phyloP scores from a whole-genome alignment of 2,329 filamentous ascomycete species.

The Clarireedia hainanense region DNA sequence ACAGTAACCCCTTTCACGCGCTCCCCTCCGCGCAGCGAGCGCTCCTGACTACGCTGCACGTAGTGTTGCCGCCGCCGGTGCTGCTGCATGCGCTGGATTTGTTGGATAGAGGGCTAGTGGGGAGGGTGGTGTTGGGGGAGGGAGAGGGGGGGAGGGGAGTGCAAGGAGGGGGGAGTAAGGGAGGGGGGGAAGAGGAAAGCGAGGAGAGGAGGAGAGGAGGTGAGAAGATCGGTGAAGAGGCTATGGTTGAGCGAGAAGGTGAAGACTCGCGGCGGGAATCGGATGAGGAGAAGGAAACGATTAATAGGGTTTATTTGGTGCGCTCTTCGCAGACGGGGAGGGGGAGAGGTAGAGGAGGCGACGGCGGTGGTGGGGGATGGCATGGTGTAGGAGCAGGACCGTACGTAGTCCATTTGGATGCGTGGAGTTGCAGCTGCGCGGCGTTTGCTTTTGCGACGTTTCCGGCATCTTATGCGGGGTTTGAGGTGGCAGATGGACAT shows the following conservation, averaged over 20 bases:
- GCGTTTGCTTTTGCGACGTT: constrained; percentile 73
- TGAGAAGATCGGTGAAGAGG: too few relatives aligned
- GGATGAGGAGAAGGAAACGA: too few relatives aligned
- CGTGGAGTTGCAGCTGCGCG: constrained; percentile 89
- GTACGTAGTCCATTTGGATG: constrained; percentile 65
- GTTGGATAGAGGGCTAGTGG: constrained; percentile 69
- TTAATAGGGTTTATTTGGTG: constrained; percentile 17
- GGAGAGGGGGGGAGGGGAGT: constrained; percentile 1
- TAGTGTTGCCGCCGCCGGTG: constrained; percentile 66
- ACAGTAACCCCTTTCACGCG: constrained; percentile 16
- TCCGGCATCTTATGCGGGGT: constrained; percentile 25
- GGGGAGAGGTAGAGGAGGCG: neutral
- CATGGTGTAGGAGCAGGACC: constrained; percentile 19
- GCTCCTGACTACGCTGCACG: constrained; percentile 54
- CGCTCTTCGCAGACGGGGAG: constrained; percentile 27
- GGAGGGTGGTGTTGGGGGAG: constrained; percentile 35
- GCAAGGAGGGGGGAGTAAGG: neutral
- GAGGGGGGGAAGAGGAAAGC: neutral
- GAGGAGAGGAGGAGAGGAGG: constrained; percentile 3
- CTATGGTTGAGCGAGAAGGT: neutral
- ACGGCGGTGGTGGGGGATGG: constrained; percentile 3
- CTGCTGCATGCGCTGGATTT: constrained; percentile 82
- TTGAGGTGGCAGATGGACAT: constrained; percentile 11
- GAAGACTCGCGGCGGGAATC: too few relatives aligned
- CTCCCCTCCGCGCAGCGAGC: constrained; percentile 29